phyloP scores from a whole-genome alignment of 2,329 filamentous ascomycete genomes.

The Alternaria infectoria region DNA sequence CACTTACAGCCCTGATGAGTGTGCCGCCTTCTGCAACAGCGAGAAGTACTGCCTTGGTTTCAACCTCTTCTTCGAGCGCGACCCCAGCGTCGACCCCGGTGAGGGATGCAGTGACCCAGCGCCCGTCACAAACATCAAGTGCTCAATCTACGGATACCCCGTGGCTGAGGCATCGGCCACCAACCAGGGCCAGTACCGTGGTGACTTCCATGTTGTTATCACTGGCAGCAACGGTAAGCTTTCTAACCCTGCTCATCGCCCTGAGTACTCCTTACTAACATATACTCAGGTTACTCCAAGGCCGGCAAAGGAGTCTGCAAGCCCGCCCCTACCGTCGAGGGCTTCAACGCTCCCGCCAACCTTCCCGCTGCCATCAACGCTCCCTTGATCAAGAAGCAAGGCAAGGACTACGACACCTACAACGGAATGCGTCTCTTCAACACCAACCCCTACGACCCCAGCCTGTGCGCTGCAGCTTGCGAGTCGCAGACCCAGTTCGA shows the following conservation, averaged over 20 bases:
- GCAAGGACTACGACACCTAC: slow-evolving; percentile 29
- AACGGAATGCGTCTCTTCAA: slow-evolving; percentile 39
- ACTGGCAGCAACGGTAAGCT: slow-evolving; percentile 30
- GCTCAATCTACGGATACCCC: slow-evolving; percentile 37
- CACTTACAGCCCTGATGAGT: slow-evolving; percentile 21
- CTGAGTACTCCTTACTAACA: background rate
- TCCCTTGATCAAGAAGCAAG: slow-evolving; percentile 17
- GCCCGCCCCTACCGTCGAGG: slow-evolving; percentile 3
- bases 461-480: slow-evolving; percentile 44
- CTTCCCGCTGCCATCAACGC: slow-evolving; percentile 37
- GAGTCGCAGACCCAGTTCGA: slow-evolving; percentile 46
- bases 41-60: slow-evolving; percentile 36
- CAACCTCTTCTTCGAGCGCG: slow-evolving; percentile 40
- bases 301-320: slow-evolving; percentile 1
- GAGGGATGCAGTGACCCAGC: slow-evolving; percentile 24
- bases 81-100: slow-evolving; percentile 24
- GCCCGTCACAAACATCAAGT: slow-evolving; percentile 36
- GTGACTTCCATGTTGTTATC: slow-evolving; percentile 36
- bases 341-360: slow-evolving; percentile 25
- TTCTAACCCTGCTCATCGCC: background rate
- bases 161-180: slow-evolving; percentile 23
- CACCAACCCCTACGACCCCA: slow-evolving; percentile 34
- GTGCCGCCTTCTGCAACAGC: slow-evolving; percentile 29
- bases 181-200: slow-evolving; percentile 32
- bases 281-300: slow-evolving; percentile 33